Conservation (phyloP, 345 rosid species). For the Brassica nigra region DNA sequence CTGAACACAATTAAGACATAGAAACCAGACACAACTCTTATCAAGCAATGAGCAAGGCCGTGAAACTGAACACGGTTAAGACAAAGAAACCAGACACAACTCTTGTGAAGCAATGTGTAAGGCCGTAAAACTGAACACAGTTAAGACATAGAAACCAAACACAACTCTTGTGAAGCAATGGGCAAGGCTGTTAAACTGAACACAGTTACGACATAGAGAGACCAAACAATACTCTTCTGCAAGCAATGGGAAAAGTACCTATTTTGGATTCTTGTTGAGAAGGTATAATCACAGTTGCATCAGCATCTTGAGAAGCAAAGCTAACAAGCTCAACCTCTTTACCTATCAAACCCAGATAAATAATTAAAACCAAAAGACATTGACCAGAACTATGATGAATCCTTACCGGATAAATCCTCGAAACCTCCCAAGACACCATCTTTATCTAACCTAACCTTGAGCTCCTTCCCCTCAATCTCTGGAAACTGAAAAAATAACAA, state of each 20-base stretch:
- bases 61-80: too few relatives aligned
- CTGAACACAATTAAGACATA: too few relatives aligned
- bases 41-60: background rate
- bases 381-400: too few relatives aligned
- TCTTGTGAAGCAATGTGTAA: too few relatives aligned
- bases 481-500: conserved; percentile 48
- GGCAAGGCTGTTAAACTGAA: background rate
- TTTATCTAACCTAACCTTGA: conserved; percentile 48
- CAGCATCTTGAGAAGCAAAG: conserved; percentile 51
- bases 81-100: too few relatives aligned
- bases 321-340: conserved; percentile 58
- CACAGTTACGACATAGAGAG: too few relatives aligned
- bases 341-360: conserved; percentile 49
- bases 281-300: conserved; percentile 58
- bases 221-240: background rate
- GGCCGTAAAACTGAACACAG: too few relatives aligned
- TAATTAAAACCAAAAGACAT: background rate
- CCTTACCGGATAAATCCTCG: conserved; percentile 59
- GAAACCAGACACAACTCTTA: too few relatives aligned
- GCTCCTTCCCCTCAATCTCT: conserved; percentile 55
- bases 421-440: conserved; percentile 60
- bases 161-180: too few relatives aligned
- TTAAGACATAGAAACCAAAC: too few relatives aligned
- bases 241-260: conserved; percentile 42
- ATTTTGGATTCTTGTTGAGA: conserved; percentile 52